Base-by-base conservation (phyloP, 805 yeast species). In the Candida taoyuanica region DNA sequence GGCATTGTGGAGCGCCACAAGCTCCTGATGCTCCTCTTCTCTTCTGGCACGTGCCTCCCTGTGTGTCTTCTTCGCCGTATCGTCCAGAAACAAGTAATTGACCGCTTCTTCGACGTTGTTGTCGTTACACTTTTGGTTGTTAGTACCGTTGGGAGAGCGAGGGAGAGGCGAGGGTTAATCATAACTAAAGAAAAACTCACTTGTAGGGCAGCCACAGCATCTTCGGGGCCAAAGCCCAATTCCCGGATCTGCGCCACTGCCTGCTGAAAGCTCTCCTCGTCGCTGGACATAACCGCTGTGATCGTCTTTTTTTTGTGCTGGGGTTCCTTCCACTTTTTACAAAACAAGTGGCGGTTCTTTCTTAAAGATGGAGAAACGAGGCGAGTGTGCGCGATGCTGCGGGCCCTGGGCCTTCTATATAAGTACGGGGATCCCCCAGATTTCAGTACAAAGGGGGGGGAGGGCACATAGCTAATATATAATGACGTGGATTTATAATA, bases 91-190 rank as follows among this genome's bases (percentile, higher is more conserved):
- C 15, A 73, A 56, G 44, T 53, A 63, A 16, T 57, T 48, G 11
- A 63, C 50, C 3, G 72, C 71, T 5, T 48, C 50, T 27, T 57
- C 57, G 3, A 65, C 50, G 33, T 65, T 55, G 61, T 34, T 12
- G 37, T 17, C 44, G 37, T 14, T 19, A 12, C 11, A 15, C 29
- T 36, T 17, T 6, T 14, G 13, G 28, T 2, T 18, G 29, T 34
- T 33, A 31, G 29, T 29, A 5, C 9, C n/a, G 17, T 17, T n/a
- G n/a, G n/a, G n/a, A n/a, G n/a, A n/a, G n/a, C n/a, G n/a, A n/a
- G n/a, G n/a, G n/a, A n/a, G n/a, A n/a, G n/a, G 8, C 17, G 18
- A 5, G 14, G 26, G 24, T 14, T 21, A 11, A 8, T 21, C 9
- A 21, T 21, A 11, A 21, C 11, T 11, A 7, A 21, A 7, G 11